Percentiles rank a stretch among this genome's conserved stretches.
Evolutionary conservation across 1,284 basidiomycete species (phyloP).

Genomic region (Trametes polyzona): DNA sequence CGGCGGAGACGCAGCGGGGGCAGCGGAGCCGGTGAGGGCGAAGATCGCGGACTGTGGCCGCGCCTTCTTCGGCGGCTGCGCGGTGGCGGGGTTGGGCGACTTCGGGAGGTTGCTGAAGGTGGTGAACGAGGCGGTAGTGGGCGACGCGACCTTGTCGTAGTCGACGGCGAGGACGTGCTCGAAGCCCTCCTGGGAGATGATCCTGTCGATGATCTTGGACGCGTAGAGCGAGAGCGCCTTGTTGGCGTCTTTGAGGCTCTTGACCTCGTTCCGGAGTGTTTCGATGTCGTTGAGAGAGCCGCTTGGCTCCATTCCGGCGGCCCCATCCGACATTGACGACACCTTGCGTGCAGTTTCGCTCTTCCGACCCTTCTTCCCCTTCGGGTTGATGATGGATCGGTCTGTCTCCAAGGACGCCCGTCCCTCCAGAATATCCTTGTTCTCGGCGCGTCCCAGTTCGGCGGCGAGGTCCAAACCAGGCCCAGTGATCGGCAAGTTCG

Average conservation of each 20-base stretch:
- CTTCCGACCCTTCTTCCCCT: constrained; percentile 61
- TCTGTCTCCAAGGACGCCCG: constrained; percentile 56
- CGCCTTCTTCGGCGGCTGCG: constrained; percentile 44
- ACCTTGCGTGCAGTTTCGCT: constrained; percentile 42
- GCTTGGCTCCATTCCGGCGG: constrained; percentile 42
- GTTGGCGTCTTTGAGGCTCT: constrained; percentile 91
- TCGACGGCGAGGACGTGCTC: constrained; percentile 92
- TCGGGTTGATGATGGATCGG: constrained; percentile 46
- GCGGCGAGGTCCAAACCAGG: constrained; percentile 89
- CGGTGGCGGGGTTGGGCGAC: constrained; percentile 37
- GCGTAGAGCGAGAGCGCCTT: constrained; percentile 93
- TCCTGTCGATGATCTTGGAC: constrained; percentile 95
- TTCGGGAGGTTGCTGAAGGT: constrained; percentile 32
- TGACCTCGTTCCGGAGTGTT: constrained; percentile 78
- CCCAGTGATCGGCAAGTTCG: constrained; percentile 80
- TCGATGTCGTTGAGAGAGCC: constrained; percentile 60
- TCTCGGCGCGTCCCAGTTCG: constrained; percentile 87
- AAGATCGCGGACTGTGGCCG: constrained; percentile 66
- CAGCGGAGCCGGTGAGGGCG: constrained; percentile 43
- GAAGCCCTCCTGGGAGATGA: constrained; percentile 92
- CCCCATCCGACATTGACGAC: constrained; percentile 39
- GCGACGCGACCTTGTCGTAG: constrained; percentile 62
- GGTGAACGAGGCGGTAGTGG: constrained; percentile 31
- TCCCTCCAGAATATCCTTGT: constrained; percentile 71
- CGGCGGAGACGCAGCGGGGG: constrained; percentile 23